phyloP scores from a whole-genome alignment of 345 rosid species.

The Pistacia integerrima region DNA sequence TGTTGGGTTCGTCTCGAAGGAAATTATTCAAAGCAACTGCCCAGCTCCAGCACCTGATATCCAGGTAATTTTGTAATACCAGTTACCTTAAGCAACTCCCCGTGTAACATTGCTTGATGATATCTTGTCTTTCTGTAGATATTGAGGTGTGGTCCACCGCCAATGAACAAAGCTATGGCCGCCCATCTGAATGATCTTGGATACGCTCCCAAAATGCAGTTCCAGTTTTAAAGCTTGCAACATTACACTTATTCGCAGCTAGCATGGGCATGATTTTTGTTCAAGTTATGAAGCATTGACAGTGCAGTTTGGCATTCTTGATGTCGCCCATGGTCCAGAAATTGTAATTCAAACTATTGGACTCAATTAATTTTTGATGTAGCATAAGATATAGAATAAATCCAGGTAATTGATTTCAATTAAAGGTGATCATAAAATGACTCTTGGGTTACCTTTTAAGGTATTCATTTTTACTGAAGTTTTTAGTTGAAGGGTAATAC shows the following conservation, averaged over 20 bases:
- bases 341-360: background rate
- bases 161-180: slow-evolving; percentile 70
- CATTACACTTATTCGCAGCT: background rate
- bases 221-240: slow-evolving; percentile 46
- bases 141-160: slow-evolving; percentile 66
- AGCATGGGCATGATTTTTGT: background rate
- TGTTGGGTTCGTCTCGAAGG: slow-evolving; percentile 60
- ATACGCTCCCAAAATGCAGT: slow-evolving; percentile 59
- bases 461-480: no score
- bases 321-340: background rate
- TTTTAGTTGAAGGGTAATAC: no score
- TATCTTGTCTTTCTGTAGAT: slow-evolving; percentile 32
- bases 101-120: background rate
- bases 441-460: background rate
- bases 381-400: background rate
- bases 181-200: slow-evolving; percentile 58
- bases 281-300: background rate
- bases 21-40: slow-evolving; percentile 56
- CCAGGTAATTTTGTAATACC: slow-evolving; percentile 33
- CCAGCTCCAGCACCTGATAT: slow-evolving; percentile 62
- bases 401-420: background rate
- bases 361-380: background rate
- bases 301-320: background rate
- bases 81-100: background rate
- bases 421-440: background rate